Conservation (phyloP, 257 asterid genomes). For the Solanum lycopersicoides region DNA sequence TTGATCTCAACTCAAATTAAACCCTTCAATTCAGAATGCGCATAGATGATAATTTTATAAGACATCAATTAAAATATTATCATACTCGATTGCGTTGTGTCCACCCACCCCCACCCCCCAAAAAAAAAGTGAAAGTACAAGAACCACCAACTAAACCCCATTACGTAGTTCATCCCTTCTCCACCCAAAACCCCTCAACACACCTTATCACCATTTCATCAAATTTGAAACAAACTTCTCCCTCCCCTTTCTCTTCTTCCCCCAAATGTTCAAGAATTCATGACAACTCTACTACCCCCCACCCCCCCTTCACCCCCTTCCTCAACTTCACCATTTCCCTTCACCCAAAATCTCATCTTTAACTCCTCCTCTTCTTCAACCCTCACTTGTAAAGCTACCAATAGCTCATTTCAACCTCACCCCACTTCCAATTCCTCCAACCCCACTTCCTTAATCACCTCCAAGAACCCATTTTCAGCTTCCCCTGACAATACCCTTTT, state of each 20-base stretch:
- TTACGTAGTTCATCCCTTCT: slow-evolving; percentile 38
- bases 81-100: no score
- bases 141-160: background rate
- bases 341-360: slow-evolving; percentile 22
- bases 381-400: slow-evolving; percentile 18
- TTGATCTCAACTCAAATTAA: no score
- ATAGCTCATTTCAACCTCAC: slow-evolving; percentile 19
- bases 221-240: background rate
- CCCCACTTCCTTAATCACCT: slow-evolving; percentile 10
- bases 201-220: background rate
- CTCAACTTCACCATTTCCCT: slow-evolving; percentile 5
- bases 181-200: slow-evolving; percentile 36
- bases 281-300: slow-evolving; percentile 32
- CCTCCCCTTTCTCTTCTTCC: background rate
- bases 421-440: slow-evolving; percentile 26
- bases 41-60: no score
- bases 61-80: no score
- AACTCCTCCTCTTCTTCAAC: slow-evolving; percentile 16
- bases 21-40: no score
- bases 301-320: background rate
- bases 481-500: slow-evolving; percentile 49
- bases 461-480: slow-evolving; percentile 10
- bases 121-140: background rate
- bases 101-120: no score
- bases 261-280: slow-evolving; percentile 39